These are phyloP conservation scores for Penicillium alfredii DNA, from an alignment of 495 filamentous ascomycete species.

Conservation along the genomic window DNA sequence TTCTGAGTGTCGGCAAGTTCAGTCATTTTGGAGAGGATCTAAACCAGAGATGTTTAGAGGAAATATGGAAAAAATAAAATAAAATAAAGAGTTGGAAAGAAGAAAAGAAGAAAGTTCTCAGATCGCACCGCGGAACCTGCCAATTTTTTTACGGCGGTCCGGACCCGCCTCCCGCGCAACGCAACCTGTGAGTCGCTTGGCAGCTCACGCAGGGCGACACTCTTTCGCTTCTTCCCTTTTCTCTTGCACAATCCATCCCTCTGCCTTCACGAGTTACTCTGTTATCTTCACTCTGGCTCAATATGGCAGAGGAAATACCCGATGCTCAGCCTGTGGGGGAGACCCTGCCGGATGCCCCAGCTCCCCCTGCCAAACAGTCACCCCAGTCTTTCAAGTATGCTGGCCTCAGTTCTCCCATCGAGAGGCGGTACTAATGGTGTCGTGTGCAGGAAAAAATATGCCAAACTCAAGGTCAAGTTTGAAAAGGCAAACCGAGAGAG, in stretches of 20 bases:
- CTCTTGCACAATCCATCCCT: no score
- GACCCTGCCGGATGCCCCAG: constrained; percentile 28
- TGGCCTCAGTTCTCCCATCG: neutral
- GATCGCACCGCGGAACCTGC: no score
- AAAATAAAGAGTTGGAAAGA: no score
- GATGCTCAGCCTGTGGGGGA: constrained; percentile 22
- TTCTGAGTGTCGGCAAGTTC: constrained; percentile 42
- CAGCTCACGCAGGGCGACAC: constrained; percentile 9
- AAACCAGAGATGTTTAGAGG: neutral
- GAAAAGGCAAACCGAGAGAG: constrained; percentile 76
- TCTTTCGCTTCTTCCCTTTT: constrained; percentile 3
- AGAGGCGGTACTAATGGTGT: constrained; percentile 17
- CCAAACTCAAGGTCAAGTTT: constrained; percentile 83
- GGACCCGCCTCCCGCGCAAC: constrained; percentile 27
- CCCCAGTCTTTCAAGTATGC: constrained; percentile 42
- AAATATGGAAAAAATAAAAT: constrained; percentile 5
- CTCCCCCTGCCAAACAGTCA: constrained; percentile 32
- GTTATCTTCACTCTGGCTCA: no score
- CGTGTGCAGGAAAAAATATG: constrained; percentile 82
- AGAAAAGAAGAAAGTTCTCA: no score
- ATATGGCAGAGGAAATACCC: constrained; percentile 29
- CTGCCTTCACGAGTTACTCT: no score
- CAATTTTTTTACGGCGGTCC: constrained; percentile 33
- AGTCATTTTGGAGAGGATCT: constrained; percentile 20
- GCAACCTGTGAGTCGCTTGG: constrained; percentile 18